phyloP scores from a whole-genome alignment of 805 yeast species.

The Wickerhamiella brachini region DNA sequence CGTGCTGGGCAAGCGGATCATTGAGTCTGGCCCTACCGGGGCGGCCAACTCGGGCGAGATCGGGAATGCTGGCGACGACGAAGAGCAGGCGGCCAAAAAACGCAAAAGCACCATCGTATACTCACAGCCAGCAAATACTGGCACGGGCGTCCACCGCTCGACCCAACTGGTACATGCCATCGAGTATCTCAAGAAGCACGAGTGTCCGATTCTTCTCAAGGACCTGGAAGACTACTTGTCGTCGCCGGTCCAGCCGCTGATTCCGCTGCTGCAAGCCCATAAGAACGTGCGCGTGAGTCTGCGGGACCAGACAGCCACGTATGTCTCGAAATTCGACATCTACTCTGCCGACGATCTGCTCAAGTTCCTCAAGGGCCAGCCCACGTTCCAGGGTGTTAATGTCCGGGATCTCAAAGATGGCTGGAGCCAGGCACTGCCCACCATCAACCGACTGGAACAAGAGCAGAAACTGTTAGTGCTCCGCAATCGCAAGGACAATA shows the following conservation, averaged over 20 bases:
- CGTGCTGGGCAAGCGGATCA: slow-evolving; percentile 27
- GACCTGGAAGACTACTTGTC: slow-evolving; percentile 57
- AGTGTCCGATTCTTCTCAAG: slow-evolving; percentile 51
- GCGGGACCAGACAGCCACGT: slow-evolving; percentile 54
- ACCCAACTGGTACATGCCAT: slow-evolving; percentile 85
- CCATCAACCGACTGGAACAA: slow-evolving; percentile 65
- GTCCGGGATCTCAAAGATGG: slow-evolving; percentile 80
- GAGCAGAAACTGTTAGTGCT: slow-evolving; percentile 67
- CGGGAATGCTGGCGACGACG: slow-evolving; percentile 13
- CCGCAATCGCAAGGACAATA: slow-evolving; percentile 82
- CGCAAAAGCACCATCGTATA: slow-evolving; percentile 16
- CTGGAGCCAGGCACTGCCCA: slow-evolving; percentile 79
- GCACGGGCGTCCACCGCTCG: slow-evolving; percentile 49
- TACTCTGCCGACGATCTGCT: slow-evolving; percentile 67
- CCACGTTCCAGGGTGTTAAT: slow-evolving; percentile 74
- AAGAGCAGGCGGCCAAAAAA: slow-evolving; percentile 14
- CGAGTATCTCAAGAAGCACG: slow-evolving; percentile 63
- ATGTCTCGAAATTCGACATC: slow-evolving; percentile 79
- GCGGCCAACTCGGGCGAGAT: slow-evolving; percentile 6
- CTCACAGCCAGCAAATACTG: slow-evolving; percentile 27
- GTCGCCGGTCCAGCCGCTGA: slow-evolving; percentile 45
- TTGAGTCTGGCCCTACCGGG: slow-evolving; percentile 10
- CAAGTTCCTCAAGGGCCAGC: slow-evolving; percentile 59
- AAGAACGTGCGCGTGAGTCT: slow-evolving; percentile 64
- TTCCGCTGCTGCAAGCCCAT: slow-evolving; percentile 59